Conservation (phyloP, 2,329 filamentous ascomycete species). For the Alternaria panax region DNA sequence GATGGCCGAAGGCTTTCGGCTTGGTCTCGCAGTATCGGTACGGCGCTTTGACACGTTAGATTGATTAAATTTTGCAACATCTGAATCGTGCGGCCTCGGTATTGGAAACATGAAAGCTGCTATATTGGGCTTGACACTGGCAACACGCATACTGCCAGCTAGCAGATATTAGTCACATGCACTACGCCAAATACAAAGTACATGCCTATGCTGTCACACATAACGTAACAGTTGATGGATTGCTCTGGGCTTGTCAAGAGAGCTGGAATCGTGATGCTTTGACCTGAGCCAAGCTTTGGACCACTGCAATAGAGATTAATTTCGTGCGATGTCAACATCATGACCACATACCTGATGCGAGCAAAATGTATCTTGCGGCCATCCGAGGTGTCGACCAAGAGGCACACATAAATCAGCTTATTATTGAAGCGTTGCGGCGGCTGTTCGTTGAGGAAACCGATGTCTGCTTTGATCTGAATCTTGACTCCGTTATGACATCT, state of each 20-base stretch:
- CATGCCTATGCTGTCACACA: constrained; percentile 83
- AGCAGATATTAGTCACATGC: constrained; percentile 15
- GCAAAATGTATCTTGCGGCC: constrained; percentile 74
- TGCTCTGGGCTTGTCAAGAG: constrained; percentile 63
- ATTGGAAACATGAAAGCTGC: constrained; percentile 55
- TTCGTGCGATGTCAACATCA: not conserved
- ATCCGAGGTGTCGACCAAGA: constrained; percentile 75
- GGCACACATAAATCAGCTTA: constrained; percentile 72
- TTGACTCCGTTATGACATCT: constrained; percentile 55
- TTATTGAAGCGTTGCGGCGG: constrained; percentile 67
- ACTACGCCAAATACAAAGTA: fast-evolving
- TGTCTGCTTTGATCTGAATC: constrained; percentile 69
- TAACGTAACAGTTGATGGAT: constrained; percentile 71
- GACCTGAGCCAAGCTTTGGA: constrained; percentile 67
- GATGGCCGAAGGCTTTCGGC: constrained; percentile 15
- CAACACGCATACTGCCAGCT: constrained; percentile 66
- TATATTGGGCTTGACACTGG: constrained; percentile 61
- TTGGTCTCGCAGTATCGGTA: constrained; percentile 19
- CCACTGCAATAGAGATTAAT: constrained; percentile 61
- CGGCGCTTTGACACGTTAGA: constrained; percentile 45
- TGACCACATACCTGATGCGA: constrained; percentile 58
- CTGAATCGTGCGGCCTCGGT: constrained; percentile 24
- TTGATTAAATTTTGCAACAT: constrained; percentile 22
- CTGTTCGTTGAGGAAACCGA: constrained; percentile 76
- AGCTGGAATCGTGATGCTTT: constrained; percentile 67